These are phyloP conservation scores for Mortierella sp. DNA, from an alignment of 371 early-diverging fungal genomes.

Conservation along the genomic window DNA sequence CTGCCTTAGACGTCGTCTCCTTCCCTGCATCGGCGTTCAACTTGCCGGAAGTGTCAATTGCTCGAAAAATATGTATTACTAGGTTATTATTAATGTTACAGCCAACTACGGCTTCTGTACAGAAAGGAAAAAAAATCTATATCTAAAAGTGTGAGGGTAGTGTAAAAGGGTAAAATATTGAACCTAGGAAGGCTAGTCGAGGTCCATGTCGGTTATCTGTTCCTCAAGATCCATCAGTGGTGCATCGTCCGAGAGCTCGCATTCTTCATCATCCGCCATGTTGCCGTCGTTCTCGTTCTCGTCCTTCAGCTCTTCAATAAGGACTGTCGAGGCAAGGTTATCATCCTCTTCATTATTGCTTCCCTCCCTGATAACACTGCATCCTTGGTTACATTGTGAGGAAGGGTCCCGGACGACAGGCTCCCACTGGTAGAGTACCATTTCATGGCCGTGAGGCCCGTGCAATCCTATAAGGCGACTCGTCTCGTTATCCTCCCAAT, in stretches of 20 bases:
- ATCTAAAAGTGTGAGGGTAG: neutral
- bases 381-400: neutral
- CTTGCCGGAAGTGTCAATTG: conserved; percentile 4
- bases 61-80: neutral
- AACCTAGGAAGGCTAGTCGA: conserved; percentile 20
- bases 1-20: neutral
- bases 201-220: conserved; percentile 51
- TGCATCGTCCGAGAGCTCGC: neutral
- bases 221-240: conserved; percentile 28
- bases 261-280: conserved; percentile 29
- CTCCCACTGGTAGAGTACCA: conserved; percentile 35
- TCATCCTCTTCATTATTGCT: neutral
- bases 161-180: neutral
- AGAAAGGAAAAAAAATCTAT: neutral
- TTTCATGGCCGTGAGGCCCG: conserved; percentile 21
- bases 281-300: conserved; percentile 33
- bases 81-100: conserved; percentile 4
- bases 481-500: neutral
- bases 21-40: neutral
- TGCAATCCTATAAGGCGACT: neutral
- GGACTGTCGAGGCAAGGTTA: neutral
- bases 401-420: neutral
- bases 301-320: conserved; percentile 31
- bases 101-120: neutral
- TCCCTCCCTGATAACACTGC: neutral